Percentiles rank a stretch among this genome's conserved stretches.
phyloP scores from a whole-genome alignment of 352 stramenopile genomes.

The Aphanomyces astaci region DNA sequence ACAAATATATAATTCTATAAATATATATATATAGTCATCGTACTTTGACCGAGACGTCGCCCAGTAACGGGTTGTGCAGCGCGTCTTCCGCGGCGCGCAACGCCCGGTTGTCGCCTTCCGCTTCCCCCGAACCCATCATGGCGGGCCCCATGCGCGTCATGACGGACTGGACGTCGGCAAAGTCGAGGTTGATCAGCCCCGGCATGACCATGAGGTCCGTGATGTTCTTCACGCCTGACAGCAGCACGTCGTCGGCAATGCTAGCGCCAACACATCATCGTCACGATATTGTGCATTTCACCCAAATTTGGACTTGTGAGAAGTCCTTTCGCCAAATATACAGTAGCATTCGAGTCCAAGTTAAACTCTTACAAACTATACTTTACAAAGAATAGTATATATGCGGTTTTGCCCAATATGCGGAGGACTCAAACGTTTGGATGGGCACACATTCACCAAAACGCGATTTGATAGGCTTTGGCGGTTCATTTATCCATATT shows the following conservation, averaged over 20 bases:
- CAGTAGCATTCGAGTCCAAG: no score
- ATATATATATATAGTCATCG: conserved; percentile 8
- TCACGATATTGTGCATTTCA: not conserved
- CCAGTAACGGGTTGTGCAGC: conserved; percentile 80
- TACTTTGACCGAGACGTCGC: conserved; percentile 85
- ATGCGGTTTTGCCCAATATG: no score
- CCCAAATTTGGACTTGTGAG: no score
- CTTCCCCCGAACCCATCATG: conserved; percentile 89
- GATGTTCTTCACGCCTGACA: conserved; percentile 84
- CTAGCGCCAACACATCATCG: conserved; percentile 31
- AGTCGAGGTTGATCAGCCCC: conserved; percentile 82
- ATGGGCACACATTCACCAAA: no score
- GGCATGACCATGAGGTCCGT: conserved; percentile 86
- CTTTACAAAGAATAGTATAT: no score
- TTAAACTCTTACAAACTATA: no score
- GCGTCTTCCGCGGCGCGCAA: conserved; percentile 77
- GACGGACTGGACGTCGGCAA: conserved; percentile 81
- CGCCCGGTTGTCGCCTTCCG: conserved; percentile 82
- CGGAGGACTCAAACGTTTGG: no score
- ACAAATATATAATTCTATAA: not conserved
- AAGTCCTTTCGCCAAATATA: no score
- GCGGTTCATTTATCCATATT: no score
- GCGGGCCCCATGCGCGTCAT: conserved; percentile 84
- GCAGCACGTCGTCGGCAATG: conserved; percentile 75
- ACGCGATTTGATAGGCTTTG: no score